A percentile compares a stretch with the other conserved stretches of the same genome.
These are phyloP conservation scores for Chrysopogon serrulatus DNA, from an alignment of 176 grass and related monocot genomes.

Conservation along the genomic window DNA sequence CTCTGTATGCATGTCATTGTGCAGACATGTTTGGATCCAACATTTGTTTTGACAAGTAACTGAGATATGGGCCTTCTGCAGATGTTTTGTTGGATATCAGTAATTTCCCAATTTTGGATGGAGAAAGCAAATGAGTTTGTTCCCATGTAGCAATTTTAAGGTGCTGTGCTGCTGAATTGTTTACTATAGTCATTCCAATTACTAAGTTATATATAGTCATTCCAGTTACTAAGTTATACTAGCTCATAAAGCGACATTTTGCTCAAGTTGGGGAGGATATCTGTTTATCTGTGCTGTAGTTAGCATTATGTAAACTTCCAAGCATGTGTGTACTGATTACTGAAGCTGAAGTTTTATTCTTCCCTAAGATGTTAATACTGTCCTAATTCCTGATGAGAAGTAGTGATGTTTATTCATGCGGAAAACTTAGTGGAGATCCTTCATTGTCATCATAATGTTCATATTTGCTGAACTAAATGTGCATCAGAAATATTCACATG, in stretches of 20 bases:
- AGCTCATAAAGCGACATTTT: not conserved
- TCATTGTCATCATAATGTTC: not conserved
- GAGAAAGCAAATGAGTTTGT: conserved; percentile 10
- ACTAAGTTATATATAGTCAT: not conserved
- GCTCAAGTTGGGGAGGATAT: not conserved
- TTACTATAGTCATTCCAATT: not conserved
- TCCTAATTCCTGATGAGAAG: not conserved
- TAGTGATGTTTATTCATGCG: not conserved
- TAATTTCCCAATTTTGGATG: not conserved
- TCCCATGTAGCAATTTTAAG: not conserved
- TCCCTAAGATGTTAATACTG: conserved; percentile 1
- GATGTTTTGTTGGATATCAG: not conserved
- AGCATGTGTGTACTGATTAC: not conserved
- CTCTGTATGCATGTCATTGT: not conserved
- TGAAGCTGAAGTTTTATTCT: not conserved
- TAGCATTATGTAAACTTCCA: not conserved
- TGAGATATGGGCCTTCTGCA: not conserved
- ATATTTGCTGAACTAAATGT: not conserved
- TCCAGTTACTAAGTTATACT: not conserved
- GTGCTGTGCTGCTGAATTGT: not conserved
- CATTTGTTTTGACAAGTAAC: not conserved
- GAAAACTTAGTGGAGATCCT: not conserved
- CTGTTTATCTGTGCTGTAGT: not conserved
- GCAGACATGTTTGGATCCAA: not conserved
- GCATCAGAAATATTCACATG: not conserved